Conservation (phyloP, 2,329 filamentous ascomycete species). For the Colletotrichum plurivorum region DNA sequence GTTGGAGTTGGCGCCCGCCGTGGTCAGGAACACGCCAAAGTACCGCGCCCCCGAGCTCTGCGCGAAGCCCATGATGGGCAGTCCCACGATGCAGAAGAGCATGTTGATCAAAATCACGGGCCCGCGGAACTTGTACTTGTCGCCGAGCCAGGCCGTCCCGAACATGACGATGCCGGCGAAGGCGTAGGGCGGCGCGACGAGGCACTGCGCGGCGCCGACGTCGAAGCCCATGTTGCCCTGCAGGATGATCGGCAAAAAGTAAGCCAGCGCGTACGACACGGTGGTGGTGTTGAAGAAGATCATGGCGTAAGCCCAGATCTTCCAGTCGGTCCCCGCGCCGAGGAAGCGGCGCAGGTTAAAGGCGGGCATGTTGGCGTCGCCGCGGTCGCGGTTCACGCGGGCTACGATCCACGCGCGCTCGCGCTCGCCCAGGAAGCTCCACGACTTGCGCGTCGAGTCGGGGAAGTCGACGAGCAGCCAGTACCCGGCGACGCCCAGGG, state of each 20-base stretch:
- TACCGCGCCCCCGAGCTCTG: constrained; percentile 71
- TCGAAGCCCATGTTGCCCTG: constrained; percentile 73
- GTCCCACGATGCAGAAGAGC: constrained; percentile 75
- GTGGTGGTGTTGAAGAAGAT: constrained; percentile 78
- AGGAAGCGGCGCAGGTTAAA: constrained; percentile 66
- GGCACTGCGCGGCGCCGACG: constrained; percentile 75
- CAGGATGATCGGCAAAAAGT: constrained; percentile 85
- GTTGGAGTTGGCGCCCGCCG: constrained; percentile 83
- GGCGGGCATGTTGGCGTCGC: constrained; percentile 67
- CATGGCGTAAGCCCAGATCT: constrained; percentile 74
- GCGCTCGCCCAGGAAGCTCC: constrained; percentile 65
- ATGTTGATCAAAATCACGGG: constrained; percentile 77
- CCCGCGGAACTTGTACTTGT: constrained; percentile 76
- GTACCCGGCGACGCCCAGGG: constrained; percentile 64
- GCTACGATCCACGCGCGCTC: constrained; percentile 69
- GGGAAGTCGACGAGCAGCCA: constrained; percentile 76
- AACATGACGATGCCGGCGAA: constrained; percentile 77
- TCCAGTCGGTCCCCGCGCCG: constrained; percentile 63
- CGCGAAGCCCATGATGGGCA: constrained; percentile 81
- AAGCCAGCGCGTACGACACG: constrained; percentile 81
- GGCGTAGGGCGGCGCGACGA: constrained; percentile 77
- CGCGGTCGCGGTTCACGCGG: constrained; percentile 70
- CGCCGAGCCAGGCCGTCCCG: constrained; percentile 72
- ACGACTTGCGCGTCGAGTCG: constrained; percentile 65
- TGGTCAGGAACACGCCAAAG: constrained; percentile 82